Evolutionary conservation across 129 eudicot species (phyloP), one percentile per base, ranked within the genome.

Genomic region (Helichrysum umbraculigerum): DNA sequence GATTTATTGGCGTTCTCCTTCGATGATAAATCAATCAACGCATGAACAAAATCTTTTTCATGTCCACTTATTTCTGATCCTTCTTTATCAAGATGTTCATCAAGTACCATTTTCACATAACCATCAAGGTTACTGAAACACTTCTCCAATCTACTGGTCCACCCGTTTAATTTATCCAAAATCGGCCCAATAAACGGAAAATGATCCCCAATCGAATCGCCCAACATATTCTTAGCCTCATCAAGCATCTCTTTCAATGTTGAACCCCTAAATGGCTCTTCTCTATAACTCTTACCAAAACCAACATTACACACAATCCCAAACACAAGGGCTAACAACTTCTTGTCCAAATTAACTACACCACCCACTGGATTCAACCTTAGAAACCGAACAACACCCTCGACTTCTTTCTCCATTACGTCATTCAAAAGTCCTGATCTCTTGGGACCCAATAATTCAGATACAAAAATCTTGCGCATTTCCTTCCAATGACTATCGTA

Each of bases 401-500:
- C 54, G 1, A 83, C 60, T 66, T 78, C 77, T 9, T 21, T 70
- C 25, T 73, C 77, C 14, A 75, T 58, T 9, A 74, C 62, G 11
- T 72, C 35, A 6, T 51, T n/a, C 34, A 69, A 78, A 1, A 78
- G 50, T 16, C 68, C 70, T 0, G 61, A 62, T 64, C 81, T 70
- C 34, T 81, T 54, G 8, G 56, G 15, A 21, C 81, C 77, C 39
- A 85, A 75, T 5, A 85, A 71, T 41, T 82, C 79, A 1, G 70
- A 12, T 3, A 68, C 76, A 17, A 72, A 41, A 22, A 85, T 58
- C 60, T 85, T 81, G 4, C 88, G 82, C 52, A 82, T 72, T 28
- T 85, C 82, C 21, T 63, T 66, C 83, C 81, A 87, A 47, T 78
- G 83, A 9, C 82, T 78, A 17, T 67, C 47, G 62, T 79, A 77